Base-by-base conservation (phyloP, 441 rosid species). In the Aquilaria agallochum region DNA sequence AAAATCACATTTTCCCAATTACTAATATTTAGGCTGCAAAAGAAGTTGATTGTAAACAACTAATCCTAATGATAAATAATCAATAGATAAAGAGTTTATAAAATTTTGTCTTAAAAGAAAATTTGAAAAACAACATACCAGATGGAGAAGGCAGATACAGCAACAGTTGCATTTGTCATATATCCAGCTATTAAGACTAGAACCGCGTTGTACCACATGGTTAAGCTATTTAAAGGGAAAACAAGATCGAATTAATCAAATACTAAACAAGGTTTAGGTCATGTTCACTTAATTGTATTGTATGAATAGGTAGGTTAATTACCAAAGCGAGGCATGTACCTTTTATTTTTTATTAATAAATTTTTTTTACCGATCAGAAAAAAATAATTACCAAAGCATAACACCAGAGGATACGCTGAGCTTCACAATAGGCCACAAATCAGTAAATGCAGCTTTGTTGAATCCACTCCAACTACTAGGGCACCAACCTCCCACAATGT, bases 391-490 rank as follows among this genome's bases (percentile, higher is more conserved):
- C 90, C 90, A 88, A 2, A 89, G 13, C 96, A 89, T 89, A 31
- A 86, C 42, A 15, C 89, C 92, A 0, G 92, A 89, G 13, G 96
- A 79, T 7, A 84, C 11, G 0, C 92, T 82, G 64, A 89, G 91
- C 76, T 84, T 86, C n/a, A 86, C 53, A 9, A 78, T 72, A 1
- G 93, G 93, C 27, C 76, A 44, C 9, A 89, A 36, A 65, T 83
- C 83, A 51, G 65, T 9, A 55, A 84, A 80, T 6, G 90, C 86
- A 63, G 81, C 85, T 34, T 10, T 52, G 12, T 68, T 71, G 62
- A 88, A 78, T 49, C 96, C 96, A 11, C 63, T 82, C 92, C 96
- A 86, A 7, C 90, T 77, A 45, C 76, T 56, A 0, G 77, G 80
- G 20, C 92, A 86, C 87, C 96, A 79, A 2, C 92, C 92, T 31